Percentiles rank a stretch among this genome's conserved stretches.
Evolutionary conservation across 2,329 filamentous ascomycete genomes (phyloP).

Genomic region (Ascosphaera acerosa): DNA sequence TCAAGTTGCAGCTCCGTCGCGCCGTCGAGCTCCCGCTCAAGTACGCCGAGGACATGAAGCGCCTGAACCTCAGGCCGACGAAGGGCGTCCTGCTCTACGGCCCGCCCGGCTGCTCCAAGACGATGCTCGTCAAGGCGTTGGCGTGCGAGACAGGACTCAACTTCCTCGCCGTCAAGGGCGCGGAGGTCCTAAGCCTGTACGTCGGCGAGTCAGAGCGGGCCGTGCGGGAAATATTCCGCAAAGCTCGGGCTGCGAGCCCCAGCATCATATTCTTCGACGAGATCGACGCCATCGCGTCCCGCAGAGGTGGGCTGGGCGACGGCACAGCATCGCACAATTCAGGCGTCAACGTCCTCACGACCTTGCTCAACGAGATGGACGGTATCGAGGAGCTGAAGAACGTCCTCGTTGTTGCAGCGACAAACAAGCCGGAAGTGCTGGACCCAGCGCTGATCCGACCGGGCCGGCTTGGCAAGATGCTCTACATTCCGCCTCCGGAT

Average conservation of each 20-base stretch:
- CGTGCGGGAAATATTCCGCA: slow-evolving; percentile 76
- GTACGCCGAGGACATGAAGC: slow-evolving; percentile 25
- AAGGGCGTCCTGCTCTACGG: slow-evolving; percentile 94
- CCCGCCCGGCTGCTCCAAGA: slow-evolving; percentile 92
- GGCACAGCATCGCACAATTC: slow-evolving; percentile 98
- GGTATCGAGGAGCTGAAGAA: slow-evolving; percentile 96
- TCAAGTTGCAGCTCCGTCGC: slow-evolving; percentile 41
- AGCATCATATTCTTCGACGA: slow-evolving; percentile 99
- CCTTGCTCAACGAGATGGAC: slow-evolving; percentile 82
- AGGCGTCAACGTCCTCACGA: slow-evolving; percentile 90
- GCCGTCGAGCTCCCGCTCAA: slow-evolving; percentile 33
- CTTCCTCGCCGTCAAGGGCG: slow-evolving; percentile 98
- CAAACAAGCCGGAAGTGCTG: slow-evolving; percentile 96
- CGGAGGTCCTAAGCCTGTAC: slow-evolving; percentile 95
- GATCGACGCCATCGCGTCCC: slow-evolving; percentile 75
- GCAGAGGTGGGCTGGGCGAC: slow-evolving; percentile 92
- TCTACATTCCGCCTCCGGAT: slow-evolving; percentile 70
- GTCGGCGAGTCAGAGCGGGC: slow-evolving; percentile 95
- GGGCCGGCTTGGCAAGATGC: slow-evolving; percentile 70
- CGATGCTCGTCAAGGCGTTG: slow-evolving; percentile 74
- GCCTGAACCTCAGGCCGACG: slow-evolving; percentile 31
- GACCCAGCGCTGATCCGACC: slow-evolving; percentile 93
- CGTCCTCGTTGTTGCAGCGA: slow-evolving; percentile 96
- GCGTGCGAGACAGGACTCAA: slow-evolving; percentile 90
- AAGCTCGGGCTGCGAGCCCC: slow-evolving; percentile 82